Percentiles rank a stretch among this genome's conserved stretches.
phyloP scores from a whole-genome alignment of 2,329 filamentous ascomycete genomes.

The Fusarium sp. region DNA sequence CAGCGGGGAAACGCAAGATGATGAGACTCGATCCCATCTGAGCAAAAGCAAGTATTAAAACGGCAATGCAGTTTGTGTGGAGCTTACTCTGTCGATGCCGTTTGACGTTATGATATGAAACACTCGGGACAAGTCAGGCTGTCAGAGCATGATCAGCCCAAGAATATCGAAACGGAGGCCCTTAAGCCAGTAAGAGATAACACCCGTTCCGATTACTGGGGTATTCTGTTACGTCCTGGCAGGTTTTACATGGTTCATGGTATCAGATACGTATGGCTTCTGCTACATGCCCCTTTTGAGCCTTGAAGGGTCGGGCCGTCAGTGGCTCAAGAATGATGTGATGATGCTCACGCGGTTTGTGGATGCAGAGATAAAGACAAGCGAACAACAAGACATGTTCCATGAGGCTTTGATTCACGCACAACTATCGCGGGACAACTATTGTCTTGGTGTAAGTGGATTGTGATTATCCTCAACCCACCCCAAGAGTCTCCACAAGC shows the following conservation, averaged over 20 bases:
- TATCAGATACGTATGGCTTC: conserved; percentile 17
- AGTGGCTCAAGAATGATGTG: conserved; percentile 19
- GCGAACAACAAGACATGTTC: neutral
- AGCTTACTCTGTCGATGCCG: neutral
- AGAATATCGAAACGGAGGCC: conserved; percentile 5
- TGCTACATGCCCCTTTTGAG: conserved; percentile 23
- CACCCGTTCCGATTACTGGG: conserved; percentile 7
- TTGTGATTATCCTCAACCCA: neutral
- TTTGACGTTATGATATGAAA: conserved; percentile 8
- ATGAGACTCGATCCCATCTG: conserved; percentile 36
- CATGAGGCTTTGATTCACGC: conserved; percentile 16
- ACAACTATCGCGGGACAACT: conserved; percentile 5
- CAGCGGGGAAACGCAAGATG: conserved; percentile 26
- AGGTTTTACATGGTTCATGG: conserved; percentile 17
- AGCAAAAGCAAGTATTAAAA: conserved; percentile 37
- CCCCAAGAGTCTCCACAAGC: conserved; percentile 18
- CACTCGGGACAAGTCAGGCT: conserved; percentile 9
- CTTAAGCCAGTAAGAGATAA: conserved; percentile 21
- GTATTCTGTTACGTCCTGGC: conserved; percentile 2
- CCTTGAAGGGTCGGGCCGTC: conserved; percentile 34
- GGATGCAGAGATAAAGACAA: neutral
- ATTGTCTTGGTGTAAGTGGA: conserved; percentile 5
- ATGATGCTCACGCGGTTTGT: conserved; percentile 8
- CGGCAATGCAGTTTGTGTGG: conserved; percentile 25
- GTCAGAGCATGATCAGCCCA: conserved; percentile 11